Conservation (phyloP, 1,139 yeast genomes). For the Debaryomyces subglobosus region DNA sequence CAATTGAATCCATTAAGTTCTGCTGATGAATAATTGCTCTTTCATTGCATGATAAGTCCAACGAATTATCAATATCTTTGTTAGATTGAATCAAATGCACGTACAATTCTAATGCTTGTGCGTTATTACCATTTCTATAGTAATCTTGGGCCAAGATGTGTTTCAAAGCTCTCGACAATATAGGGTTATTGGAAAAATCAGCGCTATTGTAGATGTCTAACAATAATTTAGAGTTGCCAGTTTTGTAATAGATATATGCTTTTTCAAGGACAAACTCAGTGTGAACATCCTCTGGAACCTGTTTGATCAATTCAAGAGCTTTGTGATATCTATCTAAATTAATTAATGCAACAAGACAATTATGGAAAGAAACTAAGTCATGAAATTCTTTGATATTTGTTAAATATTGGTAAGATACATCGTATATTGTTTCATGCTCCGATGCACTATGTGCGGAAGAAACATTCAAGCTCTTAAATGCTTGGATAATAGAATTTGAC, state of each 20-base stretch:
- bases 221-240: constrained; percentile 50
- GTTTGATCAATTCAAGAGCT: constrained; percentile 53
- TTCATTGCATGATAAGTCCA: constrained; percentile 71
- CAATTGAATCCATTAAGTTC: constrained; percentile 19
- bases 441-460: constrained; percentile 26
- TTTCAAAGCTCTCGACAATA: constrained; percentile 52
- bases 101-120: constrained; percentile 59
- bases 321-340: constrained; percentile 67
- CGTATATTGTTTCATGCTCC: constrained; percentile 44
- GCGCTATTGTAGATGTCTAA: constrained; percentile 39
- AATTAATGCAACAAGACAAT: constrained; percentile 70
- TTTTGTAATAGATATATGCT: constrained; percentile 72
- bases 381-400: constrained; percentile 43
- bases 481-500: constrained; percentile 47
- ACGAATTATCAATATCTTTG: constrained; percentile 35
- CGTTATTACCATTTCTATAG: constrained; percentile 66
- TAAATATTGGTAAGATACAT: constrained; percentile 47
- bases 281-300: constrained; percentile 39
- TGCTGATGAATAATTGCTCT: constrained; percentile 68
- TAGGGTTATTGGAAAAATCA: constrained; percentile 20
- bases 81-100: constrained; percentile 48
- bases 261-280: constrained; percentile 54
- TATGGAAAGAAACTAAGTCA: constrained; percentile 57
- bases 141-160: constrained; percentile 85
- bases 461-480: constrained; percentile 45